Conservation (phyloP, 305 asterid genomes). For the Fraxinus dipetala region DNA sequence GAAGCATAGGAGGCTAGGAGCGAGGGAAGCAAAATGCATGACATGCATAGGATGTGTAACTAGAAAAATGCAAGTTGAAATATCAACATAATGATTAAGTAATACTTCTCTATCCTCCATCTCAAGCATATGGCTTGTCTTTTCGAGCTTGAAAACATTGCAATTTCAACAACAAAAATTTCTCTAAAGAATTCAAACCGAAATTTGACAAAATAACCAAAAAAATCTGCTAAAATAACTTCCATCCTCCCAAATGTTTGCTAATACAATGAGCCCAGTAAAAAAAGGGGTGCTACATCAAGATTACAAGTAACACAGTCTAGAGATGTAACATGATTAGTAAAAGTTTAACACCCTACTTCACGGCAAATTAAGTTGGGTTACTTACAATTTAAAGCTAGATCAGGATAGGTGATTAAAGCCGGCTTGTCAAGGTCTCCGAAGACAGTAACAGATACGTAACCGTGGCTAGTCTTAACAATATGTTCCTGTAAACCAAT, state of each 20-base stretch:
- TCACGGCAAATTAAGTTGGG: not conserved
- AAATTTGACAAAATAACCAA: not conserved
- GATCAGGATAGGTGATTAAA: constrained; percentile 37
- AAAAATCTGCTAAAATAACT: not conserved
- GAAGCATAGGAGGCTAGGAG: no score
- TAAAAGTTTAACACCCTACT: not conserved
- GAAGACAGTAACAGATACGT: constrained; percentile 31
- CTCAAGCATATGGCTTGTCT: not conserved
- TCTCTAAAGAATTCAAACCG: not conserved
- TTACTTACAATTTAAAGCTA: constrained; percentile 37
- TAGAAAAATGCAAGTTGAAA: not conserved
- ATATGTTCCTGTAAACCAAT: constrained; percentile 31
- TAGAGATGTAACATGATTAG: not conserved
- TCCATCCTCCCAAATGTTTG: not conserved
- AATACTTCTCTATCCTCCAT: not conserved
- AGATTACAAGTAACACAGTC: not conserved
- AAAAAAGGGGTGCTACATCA: not conserved
- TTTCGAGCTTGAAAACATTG: not conserved
- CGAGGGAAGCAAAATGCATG: not conserved
- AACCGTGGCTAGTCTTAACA: constrained; percentile 33
- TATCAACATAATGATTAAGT: not conserved
- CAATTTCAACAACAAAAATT: not conserved
- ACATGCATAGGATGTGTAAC: not conserved
- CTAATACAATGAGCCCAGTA: not conserved
- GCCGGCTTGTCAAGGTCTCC: constrained; percentile 39